Conservation (phyloP, 1,284 basidiomycete species). For the Takashimella koratensis region DNA sequence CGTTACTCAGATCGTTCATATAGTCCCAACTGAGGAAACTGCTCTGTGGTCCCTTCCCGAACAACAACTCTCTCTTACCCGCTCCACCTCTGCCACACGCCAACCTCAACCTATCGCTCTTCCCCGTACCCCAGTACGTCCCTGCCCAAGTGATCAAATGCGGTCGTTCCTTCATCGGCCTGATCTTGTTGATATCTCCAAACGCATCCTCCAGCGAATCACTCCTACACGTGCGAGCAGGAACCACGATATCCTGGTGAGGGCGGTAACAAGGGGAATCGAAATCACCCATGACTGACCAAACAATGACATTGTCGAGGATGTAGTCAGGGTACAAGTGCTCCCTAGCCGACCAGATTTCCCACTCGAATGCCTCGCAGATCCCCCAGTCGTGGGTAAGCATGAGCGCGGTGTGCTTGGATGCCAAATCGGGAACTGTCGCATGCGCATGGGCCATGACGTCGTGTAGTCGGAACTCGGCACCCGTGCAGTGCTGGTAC, state of each 20-base stretch:
- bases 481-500: slow-evolving; percentile 47
- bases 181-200: slow-evolving; percentile 26
- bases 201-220: slow-evolving; percentile 35
- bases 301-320: slow-evolving; percentile 41
- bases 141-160: slow-evolving; percentile 43
- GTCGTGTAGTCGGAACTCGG: slow-evolving; percentile 46
- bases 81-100: slow-evolving; percentile 44
- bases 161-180: slow-evolving; percentile 35
- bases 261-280: slow-evolving; percentile 47
- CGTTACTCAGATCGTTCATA: slow-evolving; percentile 45
- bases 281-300: slow-evolving; percentile 48
- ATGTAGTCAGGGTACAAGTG: slow-evolving; percentile 41
- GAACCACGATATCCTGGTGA: slow-evolving; percentile 48
- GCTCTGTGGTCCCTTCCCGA: slow-evolving; percentile 37
- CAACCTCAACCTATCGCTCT: slow-evolving; percentile 40
- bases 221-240: slow-evolving; percentile 42
- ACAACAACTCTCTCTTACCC: slow-evolving; percentile 36
- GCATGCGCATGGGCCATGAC: slow-evolving; percentile 40
- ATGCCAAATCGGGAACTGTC: slow-evolving; percentile 37
- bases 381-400: slow-evolving; percentile 53
- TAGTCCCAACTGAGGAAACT: slow-evolving; percentile 44
- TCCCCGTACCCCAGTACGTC: slow-evolving; percentile 50
- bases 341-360: slow-evolving; percentile 43
- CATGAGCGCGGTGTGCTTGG: slow-evolving; percentile 40
- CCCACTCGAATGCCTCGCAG: slow-evolving; percentile 46